Conservation (phyloP, 2,329 filamentous ascomycete species). For the Tolypocladium cylindrosporum region DNA sequence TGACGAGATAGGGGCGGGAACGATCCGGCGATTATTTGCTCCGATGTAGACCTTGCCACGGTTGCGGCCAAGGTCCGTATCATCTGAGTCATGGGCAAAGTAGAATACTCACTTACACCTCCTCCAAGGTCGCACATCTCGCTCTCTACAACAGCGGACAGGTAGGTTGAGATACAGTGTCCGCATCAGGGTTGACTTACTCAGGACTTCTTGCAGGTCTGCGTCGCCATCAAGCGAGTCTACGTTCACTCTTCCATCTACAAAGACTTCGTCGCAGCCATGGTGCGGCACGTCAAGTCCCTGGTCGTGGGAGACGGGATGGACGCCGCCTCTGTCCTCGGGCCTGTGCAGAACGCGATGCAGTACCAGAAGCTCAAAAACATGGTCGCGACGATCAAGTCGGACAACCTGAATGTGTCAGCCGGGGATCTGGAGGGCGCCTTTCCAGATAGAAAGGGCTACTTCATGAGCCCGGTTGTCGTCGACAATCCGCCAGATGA, state of each 20-base stretch:
- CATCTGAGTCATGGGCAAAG: too few species aligned
- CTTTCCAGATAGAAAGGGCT: not conserved
- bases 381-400: not conserved
- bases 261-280: not conserved
- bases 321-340: not conserved
- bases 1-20: not conserved
- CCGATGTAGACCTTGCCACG: not conserved
- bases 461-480: not conserved
- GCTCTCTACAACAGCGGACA: not conserved
- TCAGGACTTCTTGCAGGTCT: not conserved
- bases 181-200: not conserved
- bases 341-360: not conserved
- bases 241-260: not conserved
- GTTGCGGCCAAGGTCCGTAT: not conserved
- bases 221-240: not conserved
- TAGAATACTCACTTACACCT: not conserved
- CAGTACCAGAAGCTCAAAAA: not conserved
- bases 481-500: not conserved
- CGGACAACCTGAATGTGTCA: not conserved
- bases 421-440: not conserved
- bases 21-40: not conserved
- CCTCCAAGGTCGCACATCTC: not conserved
- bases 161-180: not conserved
- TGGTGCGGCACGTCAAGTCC: not conserved
- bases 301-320: not conserved